Evolutionary conservation across 2,329 filamentous ascomycete species (phyloP), one percentile per base, ranked within the genome.

Genomic region (Colletotrichum horii): DNA sequence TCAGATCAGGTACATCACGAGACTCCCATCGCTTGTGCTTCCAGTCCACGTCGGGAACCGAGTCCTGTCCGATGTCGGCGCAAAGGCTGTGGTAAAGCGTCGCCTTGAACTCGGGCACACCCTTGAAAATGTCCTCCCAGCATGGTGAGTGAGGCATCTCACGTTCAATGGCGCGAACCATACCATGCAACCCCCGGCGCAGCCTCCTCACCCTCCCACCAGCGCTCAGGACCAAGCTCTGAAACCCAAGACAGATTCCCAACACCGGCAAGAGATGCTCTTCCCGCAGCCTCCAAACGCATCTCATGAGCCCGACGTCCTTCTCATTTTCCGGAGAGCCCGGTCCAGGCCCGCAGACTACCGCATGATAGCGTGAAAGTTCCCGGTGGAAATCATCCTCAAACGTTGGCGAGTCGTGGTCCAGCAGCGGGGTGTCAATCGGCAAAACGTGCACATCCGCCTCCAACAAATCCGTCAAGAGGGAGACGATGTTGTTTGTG

Each of bases 341-440:
- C 1, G 97, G 97, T 0, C 97, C 97, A 1, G 97, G 97, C 0
- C 97, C 96, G 78, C 95, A 94, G 66, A 98, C 94, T 26, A 98
- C 92, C 55, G 95, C 97, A 83, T 96, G 93, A 82, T 96, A 98
- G 56, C 88, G 85, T 43, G 84, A 79, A 14, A 93, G 85, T 77
- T 90, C 87, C 67, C 85, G 83, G 36, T 89, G 85, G 79, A 92
- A 87, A 48, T 86, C 86, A 15, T 80, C 75, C 30, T 81, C 84
- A 78, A 83, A 91, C 87, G 56, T 83, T 73, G 81, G 81, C 66
- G 78, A 87, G 84, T 78, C 60, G n/a, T 86, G 84, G 32, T 85
- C 78, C 62, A 91, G 86, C 69, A 89, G 86, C 4, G 88, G 83
- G n/a, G 87, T 88, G 80, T 95, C 94, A 79, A 97, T 96, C 77